Percentiles rank a stretch among this genome's conserved stretches.
Evolutionary conservation across 1,139 yeast species (phyloP).

Genomic region (Sugiyamaella novakii): DNA sequence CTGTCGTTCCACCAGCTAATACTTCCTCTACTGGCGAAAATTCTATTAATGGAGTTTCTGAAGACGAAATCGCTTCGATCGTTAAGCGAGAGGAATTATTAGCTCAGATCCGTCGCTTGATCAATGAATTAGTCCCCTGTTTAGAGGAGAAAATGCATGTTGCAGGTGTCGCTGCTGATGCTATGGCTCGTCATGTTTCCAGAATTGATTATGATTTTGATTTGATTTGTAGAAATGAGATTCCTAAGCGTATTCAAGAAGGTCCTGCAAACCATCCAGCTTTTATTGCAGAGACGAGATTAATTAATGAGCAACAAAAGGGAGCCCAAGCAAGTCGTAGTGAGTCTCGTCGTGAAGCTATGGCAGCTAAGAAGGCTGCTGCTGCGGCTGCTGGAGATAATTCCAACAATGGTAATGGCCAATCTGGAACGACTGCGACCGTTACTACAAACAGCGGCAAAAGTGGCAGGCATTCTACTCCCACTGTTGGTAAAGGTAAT

Average conservation of each 20-base stretch:
- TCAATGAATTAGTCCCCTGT: conserved; percentile 78
- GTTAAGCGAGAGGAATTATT: conserved; percentile 27
- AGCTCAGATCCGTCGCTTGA: conserved; percentile 44
- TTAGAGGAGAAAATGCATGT: conserved; percentile 97
- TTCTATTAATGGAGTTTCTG: conserved; percentile 1
- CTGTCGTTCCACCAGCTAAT: not conserved
- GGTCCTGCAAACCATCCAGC: conserved; percentile 93
- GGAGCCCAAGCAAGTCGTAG: conserved; percentile 38
- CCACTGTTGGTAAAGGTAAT: conserved; percentile 1
- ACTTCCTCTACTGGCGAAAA: not conserved
- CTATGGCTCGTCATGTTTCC: conserved; percentile 65
- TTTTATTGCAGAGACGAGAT: conserved; percentile 33
- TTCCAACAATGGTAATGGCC: conserved; percentile 7
- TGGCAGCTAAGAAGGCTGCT: conserved; percentile 79
- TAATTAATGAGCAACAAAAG: conserved; percentile 50
- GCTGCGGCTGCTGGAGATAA: conserved; percentile 21
- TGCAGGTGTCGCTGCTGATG: conserved; percentile 86
- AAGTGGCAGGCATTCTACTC: conserved; percentile 14
- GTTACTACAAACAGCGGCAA: not conserved
- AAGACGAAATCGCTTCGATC: conserved; percentile 16
- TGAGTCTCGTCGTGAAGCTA: conserved; percentile 87
- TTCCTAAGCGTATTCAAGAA: conserved; percentile 56
- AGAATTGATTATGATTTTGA: conserved; percentile 79
- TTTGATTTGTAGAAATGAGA: conserved; percentile 70
- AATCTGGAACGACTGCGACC: conserved; percentile 12